Evolutionary conservation across 192 early-diverging fungal species (phyloP).

Genomic region (Backusella australiensis): DNA sequence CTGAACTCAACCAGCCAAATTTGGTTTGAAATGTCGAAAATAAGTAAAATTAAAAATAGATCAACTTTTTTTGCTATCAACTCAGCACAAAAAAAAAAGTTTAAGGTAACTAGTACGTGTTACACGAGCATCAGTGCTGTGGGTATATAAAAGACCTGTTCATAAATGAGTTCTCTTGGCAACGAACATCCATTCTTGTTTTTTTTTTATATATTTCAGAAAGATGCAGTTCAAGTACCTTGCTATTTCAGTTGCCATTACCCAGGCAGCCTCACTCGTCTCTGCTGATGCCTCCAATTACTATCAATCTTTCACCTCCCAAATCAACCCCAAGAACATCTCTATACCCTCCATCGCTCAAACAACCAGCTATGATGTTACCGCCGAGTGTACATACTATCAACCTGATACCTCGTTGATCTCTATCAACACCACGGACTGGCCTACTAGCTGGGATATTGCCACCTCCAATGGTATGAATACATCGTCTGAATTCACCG

Average conservation of each 20-base stretch:
- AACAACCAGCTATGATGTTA: conserved; percentile 27
- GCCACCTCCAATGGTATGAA: conserved; percentile 33
- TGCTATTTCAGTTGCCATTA: conserved; percentile 21
- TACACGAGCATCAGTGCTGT: background rate
- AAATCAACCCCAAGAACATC: conserved; percentile 15
- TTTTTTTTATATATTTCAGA: background rate
- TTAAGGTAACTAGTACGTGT: background rate
- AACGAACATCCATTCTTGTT: background rate
- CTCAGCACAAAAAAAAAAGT: background rate
- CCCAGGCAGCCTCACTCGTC: background rate
- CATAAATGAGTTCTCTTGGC: background rate
- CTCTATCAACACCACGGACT: conserved; percentile 10
- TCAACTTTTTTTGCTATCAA: background rate
- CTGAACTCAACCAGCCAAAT: background rate
- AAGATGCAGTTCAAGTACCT: conserved; percentile 29
- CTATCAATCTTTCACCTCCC: conserved; percentile 8
- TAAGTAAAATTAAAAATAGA: conserved; percentile 4
- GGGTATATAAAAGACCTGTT: background rate
- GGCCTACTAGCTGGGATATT: conserved; percentile 25
- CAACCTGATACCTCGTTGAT: conserved; percentile 16
- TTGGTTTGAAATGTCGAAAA: background rate
- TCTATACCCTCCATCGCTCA: conserved; percentile 32
- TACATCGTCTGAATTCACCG: conserved; percentile 36
- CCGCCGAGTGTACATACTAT: conserved; percentile 23
- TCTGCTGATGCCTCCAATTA: background rate